A percentile compares a stretch with the other conserved stretches of the same genome.
These are phyloP conservation scores for Claviceps citrina DNA, from an alignment of 2,329 filamentous ascomycete species.

Conservation along the genomic window DNA sequence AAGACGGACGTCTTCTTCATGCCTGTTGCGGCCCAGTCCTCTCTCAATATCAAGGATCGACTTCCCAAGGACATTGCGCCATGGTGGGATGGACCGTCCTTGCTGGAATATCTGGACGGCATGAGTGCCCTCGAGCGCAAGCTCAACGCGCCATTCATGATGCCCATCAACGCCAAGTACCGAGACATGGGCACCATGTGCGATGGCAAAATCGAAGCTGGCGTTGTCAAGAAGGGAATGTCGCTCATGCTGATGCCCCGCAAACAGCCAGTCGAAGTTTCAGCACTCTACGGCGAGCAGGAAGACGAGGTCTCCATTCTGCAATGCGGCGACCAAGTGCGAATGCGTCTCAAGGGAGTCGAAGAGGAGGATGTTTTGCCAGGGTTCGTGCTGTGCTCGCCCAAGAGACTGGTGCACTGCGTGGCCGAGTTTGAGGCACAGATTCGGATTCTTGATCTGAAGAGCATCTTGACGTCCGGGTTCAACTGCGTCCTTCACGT, in stretches of 20 bases:
- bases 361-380: constrained; percentile 96
- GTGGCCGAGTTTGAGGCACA: constrained; percentile 87
- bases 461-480: constrained; percentile 81
- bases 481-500: constrained; percentile 98
- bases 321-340: constrained; percentile 88
- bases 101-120: constrained; percentile 87
- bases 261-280: constrained; percentile 61
- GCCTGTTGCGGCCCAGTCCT: constrained; percentile 84
- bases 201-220: constrained; percentile 92
- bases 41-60: constrained; percentile 74
- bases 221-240: constrained; percentile 81
- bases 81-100: constrained; percentile 79
- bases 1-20: constrained; percentile 91
- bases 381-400: constrained; percentile 90
- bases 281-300: constrained; percentile 84
- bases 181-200: constrained; percentile 94
- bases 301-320: constrained; percentile 77
- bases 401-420: constrained; percentile 83
- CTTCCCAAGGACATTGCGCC: constrained; percentile 60
- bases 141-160: constrained; percentile 97
- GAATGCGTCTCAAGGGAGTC: constrained; percentile 78
- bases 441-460: constrained; percentile 86
- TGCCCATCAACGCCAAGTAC: constrained; percentile 94
- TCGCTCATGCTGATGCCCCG: constrained; percentile 92
- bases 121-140: constrained; percentile 92